Base-by-base conservation (phyloP, 345 rosid species). In the Camelina laxa region DNA sequence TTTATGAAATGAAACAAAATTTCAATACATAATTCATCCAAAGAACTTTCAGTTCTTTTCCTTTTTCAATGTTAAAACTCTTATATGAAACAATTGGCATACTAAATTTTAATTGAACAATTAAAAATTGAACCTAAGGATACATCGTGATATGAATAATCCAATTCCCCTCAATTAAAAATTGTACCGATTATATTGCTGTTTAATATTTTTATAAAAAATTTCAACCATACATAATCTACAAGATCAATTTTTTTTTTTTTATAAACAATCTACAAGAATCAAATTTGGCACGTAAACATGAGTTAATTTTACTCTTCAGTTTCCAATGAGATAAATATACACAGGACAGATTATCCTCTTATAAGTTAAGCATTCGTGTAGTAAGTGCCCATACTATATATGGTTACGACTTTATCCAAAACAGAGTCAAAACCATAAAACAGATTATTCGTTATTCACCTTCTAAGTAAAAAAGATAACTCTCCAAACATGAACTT, bases 361-460 rank as follows among this genome's bases (percentile, higher is more conserved):
- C 67, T 66, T 74, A 30, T 58, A 74, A 66, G 72, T 74, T 35
- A 74, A 66, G 78, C 73, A 66, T 58, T 16, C 73, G 72, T 66
- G 78, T 74, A 66, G 73, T 68, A 9, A 74, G 60, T 74, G 67
- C 1, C 60, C 60, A 66, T 66, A 47, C 73, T 50, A 39, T 19
- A 9, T 50, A 58, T 61, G 58, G 65, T 14, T 19, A 54, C 31
- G 14, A 54, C 14, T 69, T 75, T 53, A 54, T 55, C 15, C 56
- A 54, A 44, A 60, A 61, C 31, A 33, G 36, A 61, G 69, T 68
- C 41, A 61, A 41, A 69, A 42, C 41, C 75, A 68, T 61, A 75
- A 51, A 75, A 69, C 69, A 21, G 44, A 75, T 42, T 50, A 75
- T 75, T 75, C 79, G 75, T 75, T 75, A 75, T 75, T 75, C 70